phyloP scores from a whole-genome alignment of 2,329 filamentous ascomycete genomes.

The Fusarium aywerte region DNA sequence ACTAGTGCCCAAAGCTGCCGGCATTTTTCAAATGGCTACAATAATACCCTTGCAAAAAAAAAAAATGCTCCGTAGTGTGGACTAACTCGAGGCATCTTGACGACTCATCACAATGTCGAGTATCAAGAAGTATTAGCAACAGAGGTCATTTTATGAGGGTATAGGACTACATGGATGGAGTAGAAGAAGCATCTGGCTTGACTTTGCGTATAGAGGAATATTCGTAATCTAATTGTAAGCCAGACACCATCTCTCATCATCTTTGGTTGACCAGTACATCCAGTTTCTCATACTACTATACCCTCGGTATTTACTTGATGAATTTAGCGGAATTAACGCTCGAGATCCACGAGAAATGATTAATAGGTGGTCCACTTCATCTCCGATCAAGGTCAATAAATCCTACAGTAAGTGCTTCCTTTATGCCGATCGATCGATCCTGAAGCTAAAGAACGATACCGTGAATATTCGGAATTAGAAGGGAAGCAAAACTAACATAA shows the following conservation, averaged over 20 bases:
- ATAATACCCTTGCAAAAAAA: neutral
- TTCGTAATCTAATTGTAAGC: conserved; percentile 1
- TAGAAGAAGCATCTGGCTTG: neutral
- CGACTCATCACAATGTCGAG: neutral
- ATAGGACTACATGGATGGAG: neutral
- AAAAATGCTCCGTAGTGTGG: neutral
- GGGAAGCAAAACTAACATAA: neutral
- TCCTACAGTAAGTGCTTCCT: neutral
- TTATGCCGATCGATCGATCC: conserved; percentile 32
- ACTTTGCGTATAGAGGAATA: neutral
- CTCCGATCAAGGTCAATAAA: too few species aligned
- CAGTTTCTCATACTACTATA: too few species aligned
- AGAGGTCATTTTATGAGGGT: neutral
- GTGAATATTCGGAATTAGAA: conserved; percentile 3
- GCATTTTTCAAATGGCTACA: conserved; percentile 6
- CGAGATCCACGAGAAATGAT: neutral
- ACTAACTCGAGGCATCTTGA: conserved; percentile 1
- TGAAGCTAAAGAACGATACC: neutral
- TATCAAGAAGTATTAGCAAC: neutral
- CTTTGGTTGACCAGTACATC: too few species aligned
- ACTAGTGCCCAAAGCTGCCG: conserved; percentile 12
- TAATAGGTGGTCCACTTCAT: neutral
- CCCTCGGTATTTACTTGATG: too few species aligned
- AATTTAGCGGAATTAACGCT: neutral
- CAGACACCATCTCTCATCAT: neutral